Conservation (phyloP, 1,284 basidiomycete species). For the Anthracocystis walkeri region DNA sequence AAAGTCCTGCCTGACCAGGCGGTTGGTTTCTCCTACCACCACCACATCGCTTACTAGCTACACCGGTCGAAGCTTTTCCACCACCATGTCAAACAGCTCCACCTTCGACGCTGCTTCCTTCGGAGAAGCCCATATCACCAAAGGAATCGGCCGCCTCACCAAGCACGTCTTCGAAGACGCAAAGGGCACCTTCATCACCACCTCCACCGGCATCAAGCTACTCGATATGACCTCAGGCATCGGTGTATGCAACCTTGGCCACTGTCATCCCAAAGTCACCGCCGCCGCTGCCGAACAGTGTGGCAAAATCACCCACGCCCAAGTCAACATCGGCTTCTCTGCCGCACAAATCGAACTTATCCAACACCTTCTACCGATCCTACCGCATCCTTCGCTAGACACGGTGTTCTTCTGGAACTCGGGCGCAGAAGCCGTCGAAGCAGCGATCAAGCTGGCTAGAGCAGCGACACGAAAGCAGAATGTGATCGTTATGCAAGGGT, state of each 20-base stretch:
- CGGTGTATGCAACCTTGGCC: constrained; percentile 67
- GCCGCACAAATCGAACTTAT: constrained; percentile 59
- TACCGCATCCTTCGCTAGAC: constrained; percentile 87
- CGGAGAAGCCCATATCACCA: constrained; percentile 62
- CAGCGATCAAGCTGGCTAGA: constrained; percentile 78
- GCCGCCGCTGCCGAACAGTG: constrained; percentile 64
- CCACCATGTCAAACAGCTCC: constrained; percentile 38
- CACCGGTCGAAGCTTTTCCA: constrained; percentile 12
- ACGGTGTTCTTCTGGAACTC: constrained; percentile 88
- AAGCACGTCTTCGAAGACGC: constrained; percentile 62
- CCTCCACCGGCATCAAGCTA: constrained; percentile 58
- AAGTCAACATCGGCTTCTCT: constrained; percentile 66
- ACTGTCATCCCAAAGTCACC: constrained; percentile 66
- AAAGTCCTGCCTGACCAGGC: constrained; percentile 24
- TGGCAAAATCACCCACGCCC: constrained; percentile 65
- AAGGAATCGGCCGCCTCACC: constrained; percentile 64
- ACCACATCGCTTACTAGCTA: background rate
- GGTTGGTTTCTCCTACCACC: background rate
- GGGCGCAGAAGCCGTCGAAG: constrained; percentile 87
- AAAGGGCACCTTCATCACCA: constrained; percentile 60
- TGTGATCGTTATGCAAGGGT: constrained; percentile 84
- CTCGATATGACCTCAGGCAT: constrained; percentile 67
- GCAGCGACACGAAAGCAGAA: constrained; percentile 82
- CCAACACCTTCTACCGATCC: constrained; percentile 68
- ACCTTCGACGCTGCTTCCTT: constrained; percentile 52